phyloP scores from a whole-genome alignment of 768 basidiomycete species.

The Astraeus odoratus region DNA sequence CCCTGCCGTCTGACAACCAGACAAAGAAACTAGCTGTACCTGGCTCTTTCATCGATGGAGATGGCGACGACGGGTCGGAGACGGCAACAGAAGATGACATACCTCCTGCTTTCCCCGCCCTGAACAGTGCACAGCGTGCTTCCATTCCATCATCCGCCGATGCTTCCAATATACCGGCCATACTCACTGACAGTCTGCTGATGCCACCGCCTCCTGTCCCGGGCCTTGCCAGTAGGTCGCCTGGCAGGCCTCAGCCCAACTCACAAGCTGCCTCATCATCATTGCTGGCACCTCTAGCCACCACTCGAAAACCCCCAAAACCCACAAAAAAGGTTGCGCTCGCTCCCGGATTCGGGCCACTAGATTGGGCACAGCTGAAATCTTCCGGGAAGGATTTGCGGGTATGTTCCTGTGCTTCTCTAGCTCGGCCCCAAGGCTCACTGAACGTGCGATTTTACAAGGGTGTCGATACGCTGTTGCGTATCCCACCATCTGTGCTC shows the following conservation, averaged over 20 bases:
- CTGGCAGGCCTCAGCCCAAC: conserved; percentile 22
- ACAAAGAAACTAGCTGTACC: conserved; percentile 9
- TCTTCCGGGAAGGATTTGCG: conserved; percentile 72
- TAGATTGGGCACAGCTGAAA: conserved; percentile 93
- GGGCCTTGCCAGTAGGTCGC: conserved; percentile 29
- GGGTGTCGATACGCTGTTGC: conserved; percentile 64
- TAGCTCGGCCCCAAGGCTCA: not conserved
- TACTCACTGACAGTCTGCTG: conserved; percentile 39
- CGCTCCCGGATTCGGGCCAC: conserved; percentile 81
- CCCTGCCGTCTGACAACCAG: not conserved
- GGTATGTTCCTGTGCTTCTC: conserved; percentile 34
- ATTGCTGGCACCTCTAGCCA: conserved; percentile 53
- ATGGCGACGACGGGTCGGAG: conserved; percentile 34
- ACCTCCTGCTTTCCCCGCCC: conserved; percentile 70
- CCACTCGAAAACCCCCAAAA: conserved; percentile 51
- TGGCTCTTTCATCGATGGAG: conserved; percentile 19
- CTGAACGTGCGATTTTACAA: conserved; percentile 23
- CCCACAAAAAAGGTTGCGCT: conserved; percentile 80
- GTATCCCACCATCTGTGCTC: conserved; percentile 71
- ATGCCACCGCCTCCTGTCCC: conserved; percentile 50
- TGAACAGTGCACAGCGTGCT: conserved; percentile 65
- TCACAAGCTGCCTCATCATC: conserved; percentile 30
- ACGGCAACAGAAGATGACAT: conserved; percentile 43
- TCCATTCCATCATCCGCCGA: conserved; percentile 9
- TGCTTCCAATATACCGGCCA: conserved; percentile 13